Evolutionary conservation across 169 alveolate genomes (phyloP).

Genomic region (Plasmodium billcollinsi): DNA sequence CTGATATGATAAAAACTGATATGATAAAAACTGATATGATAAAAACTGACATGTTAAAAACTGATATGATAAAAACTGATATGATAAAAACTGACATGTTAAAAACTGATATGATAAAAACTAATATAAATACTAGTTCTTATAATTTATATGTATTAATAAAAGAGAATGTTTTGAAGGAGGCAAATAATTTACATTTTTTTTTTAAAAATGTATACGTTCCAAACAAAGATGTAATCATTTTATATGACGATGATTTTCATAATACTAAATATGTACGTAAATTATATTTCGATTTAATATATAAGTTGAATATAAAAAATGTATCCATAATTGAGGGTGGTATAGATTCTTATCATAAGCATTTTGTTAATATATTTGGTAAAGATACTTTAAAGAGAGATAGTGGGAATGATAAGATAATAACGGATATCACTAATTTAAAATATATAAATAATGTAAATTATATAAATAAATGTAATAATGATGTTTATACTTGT

Average conservation of each 20-base stretch:
- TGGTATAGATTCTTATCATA: constrained; percentile 67
- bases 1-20: no score
- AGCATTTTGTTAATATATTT: neutral
- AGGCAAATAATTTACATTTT: constrained; percentile 8
- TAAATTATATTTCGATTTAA: constrained; percentile 32
- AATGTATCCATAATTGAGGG: constrained; percentile 70
- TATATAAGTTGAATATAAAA: constrained; percentile 19
- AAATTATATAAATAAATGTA: neutral
- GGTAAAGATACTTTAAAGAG: no score
- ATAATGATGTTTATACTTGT: neutral
- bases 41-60: no score
- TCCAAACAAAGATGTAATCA: constrained; percentile 17
- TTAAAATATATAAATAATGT: neutral
- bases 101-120: no score
- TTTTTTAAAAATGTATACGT: constrained; percentile 15
- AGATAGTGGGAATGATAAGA: neutral
- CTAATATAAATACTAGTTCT: constrained; percentile 27
- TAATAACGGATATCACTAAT: neutral
- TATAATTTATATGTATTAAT: constrained; percentile 47
- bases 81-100: no score
- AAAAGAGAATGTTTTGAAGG: constrained; percentile 62
- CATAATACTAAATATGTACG: constrained; percentile 47
- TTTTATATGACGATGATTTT: constrained; percentile 41
- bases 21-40: no score
- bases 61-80: no score